A percentile compares a stretch with the other conserved stretches of the same genome.
phyloP scores from a whole-genome alignment of 176 grass and related monocot species.

The Melocanna baccifera region DNA sequence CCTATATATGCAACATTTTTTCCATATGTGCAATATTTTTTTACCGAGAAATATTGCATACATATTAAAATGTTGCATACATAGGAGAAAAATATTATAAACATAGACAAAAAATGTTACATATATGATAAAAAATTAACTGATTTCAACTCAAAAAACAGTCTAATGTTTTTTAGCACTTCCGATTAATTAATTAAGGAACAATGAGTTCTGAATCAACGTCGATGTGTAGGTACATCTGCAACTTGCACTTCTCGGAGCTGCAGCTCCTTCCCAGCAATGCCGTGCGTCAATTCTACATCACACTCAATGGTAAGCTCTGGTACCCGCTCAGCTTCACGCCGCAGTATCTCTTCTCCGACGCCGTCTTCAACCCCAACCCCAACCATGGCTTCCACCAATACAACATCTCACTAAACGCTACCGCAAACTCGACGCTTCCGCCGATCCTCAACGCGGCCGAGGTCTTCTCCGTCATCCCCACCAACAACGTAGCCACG shows the following conservation, averaged over 20 bases:
- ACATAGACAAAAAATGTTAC: no score
- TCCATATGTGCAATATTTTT: no score
- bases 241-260: slow-evolving; percentile 32
- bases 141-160: no score
- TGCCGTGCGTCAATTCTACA: slow-evolving; percentile 23
- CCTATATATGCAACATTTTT: no score
- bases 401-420: slow-evolving; percentile 37
- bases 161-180: no score
- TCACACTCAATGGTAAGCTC: slow-evolving; percentile 2
- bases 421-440: slow-evolving; percentile 41
- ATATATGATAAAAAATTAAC: no score
- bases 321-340: not conserved
- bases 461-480: slow-evolving; percentile 46
- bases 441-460: slow-evolving; percentile 60
- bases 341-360: not conserved
- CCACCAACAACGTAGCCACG: slow-evolving; percentile 16
- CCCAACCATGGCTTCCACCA: accelerated
- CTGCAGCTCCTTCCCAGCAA: slow-evolving; percentile 22
- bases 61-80: no score
- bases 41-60: no score
- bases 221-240: not conserved
- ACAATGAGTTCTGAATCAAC: not conserved
- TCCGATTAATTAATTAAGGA: not conserved
- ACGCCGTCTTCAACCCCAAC: not conserved
- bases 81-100: no score